These are phyloP conservation scores for Zymoseptoria ardabiliae DNA, from an alignment of 2,329 filamentous ascomycete species.

Conservation along the genomic window DNA sequence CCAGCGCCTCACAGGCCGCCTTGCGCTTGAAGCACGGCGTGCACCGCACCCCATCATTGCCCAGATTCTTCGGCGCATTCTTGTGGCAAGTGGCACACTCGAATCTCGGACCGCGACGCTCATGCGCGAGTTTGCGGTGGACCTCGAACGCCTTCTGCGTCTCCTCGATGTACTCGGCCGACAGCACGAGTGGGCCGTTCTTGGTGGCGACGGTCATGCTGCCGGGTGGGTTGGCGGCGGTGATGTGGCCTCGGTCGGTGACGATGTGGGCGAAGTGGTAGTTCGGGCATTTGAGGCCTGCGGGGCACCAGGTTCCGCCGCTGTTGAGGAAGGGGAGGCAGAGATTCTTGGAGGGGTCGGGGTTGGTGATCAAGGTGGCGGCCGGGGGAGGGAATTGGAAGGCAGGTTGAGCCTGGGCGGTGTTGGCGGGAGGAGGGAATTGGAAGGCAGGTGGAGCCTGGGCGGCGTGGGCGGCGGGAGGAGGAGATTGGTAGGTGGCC, in stretches of 20 bases:
- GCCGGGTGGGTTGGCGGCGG: background rate
- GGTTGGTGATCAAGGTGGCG: background rate
- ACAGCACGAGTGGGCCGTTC: background rate
- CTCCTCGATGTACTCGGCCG: background rate
- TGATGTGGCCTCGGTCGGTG: background rate
- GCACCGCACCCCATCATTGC: conserved; percentile 9
- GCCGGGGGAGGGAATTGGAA: background rate
- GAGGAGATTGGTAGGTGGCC: background rate
- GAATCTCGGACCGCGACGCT: background rate
- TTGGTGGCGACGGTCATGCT: background rate
- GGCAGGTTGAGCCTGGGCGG: too few species aligned
- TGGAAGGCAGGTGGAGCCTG: too few species aligned
- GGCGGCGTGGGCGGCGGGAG: too few species aligned
- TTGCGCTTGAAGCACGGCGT: conserved; percentile 6
- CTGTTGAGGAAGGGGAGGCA: conserved; percentile 82
- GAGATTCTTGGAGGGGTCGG: conserved; percentile 45
- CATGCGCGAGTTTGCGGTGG: background rate
- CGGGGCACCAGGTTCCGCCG: conserved; percentile 68
- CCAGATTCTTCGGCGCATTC: conserved; percentile 3
- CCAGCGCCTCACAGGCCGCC: background rate
- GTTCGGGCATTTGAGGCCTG: conserved; percentile 77
- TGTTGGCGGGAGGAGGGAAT: too few species aligned
- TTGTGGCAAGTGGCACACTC: conserved; percentile 4
- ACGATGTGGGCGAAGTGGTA: conserved; percentile 53
- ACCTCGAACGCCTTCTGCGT: background rate